Conservation (phyloP, 768 basidiomycete species). For the Rhodotorula graminis region DNA sequence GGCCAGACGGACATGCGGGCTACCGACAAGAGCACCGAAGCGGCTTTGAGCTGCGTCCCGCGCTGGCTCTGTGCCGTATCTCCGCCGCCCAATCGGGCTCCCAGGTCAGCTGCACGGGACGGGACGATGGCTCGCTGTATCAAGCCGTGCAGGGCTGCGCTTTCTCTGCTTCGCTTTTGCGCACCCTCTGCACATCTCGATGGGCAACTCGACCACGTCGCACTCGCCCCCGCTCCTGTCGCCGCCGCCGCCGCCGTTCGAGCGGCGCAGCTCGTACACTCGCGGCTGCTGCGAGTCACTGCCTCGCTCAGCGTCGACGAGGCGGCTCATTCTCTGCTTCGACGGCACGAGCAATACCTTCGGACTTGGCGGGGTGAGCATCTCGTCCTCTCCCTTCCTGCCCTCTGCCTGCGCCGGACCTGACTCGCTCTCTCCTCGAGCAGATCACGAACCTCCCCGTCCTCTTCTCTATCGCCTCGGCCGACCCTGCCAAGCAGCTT, state of each 20-base stretch:
- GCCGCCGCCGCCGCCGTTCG: background rate
- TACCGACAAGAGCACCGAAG: no score
- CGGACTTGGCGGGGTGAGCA: background rate
- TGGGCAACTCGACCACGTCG: no score
- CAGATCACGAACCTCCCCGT: slow-evolving; percentile 68
- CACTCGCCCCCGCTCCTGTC: background rate
- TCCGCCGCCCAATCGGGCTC: no score
- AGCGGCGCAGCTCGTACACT: background rate
- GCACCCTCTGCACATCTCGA: no score
- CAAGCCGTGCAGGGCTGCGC: no score
- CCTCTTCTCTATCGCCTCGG: slow-evolving; percentile 64
- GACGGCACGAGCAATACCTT: slow-evolving; percentile 29
- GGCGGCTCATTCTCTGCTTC: slow-evolving; percentile 6
- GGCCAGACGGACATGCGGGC: no score
- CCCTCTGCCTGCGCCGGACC: background rate
- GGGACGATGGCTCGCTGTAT: no score
- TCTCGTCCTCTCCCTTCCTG: no score
- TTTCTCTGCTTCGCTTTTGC: no score
- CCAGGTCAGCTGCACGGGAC: no score
- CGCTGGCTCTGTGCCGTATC: no score
- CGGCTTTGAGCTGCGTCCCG: no score
- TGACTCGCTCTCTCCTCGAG: background rate
- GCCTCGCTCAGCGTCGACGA: rapidly evolving
- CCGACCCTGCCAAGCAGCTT: slow-evolving; percentile 58
- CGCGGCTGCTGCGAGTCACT: background rate